phyloP scores from a whole-genome alignment of 2,329 filamentous ascomycete genomes.

The Diplodia sapinea region DNA sequence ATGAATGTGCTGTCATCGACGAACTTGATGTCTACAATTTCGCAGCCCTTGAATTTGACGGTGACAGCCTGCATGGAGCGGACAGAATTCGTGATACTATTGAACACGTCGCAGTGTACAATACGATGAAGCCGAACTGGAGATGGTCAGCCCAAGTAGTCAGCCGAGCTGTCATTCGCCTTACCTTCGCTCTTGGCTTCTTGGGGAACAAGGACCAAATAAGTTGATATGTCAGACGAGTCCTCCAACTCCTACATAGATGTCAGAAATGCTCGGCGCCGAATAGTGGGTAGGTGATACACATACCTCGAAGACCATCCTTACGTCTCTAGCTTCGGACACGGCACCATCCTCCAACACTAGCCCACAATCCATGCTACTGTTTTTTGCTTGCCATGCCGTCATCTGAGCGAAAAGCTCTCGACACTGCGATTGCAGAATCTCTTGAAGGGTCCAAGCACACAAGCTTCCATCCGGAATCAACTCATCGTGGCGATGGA shows the following conservation, averaged over 20 bases:
- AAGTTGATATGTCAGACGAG: constrained; percentile 31
- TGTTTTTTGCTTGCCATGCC: constrained; percentile 57
- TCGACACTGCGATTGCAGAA: constrained; percentile 43
- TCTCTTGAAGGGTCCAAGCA: constrained; percentile 48
- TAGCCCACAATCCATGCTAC: constrained; percentile 71
- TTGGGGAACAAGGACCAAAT: constrained; percentile 37
- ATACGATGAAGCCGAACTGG: constrained; percentile 43
- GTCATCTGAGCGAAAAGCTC: constrained; percentile 48
- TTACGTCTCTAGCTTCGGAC: constrained; percentile 58
- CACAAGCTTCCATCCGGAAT: constrained; percentile 45
- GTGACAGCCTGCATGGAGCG: constrained; percentile 60
- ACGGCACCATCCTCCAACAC: constrained; percentile 51
- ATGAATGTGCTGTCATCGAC: constrained; percentile 67
- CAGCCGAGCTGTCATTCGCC: background rate
- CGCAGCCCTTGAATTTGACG: constrained; percentile 47
- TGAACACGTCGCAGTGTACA: constrained; percentile 48
- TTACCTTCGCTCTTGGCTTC: constrained; percentile 32
- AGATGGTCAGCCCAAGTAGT: constrained; percentile 23
- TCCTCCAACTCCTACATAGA: constrained; percentile 20
- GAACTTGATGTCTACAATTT: constrained; percentile 70
- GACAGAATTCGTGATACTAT: constrained; percentile 44
- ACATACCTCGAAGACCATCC: constrained; percentile 60
- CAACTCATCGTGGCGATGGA: constrained; percentile 53
- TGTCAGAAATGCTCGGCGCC: constrained; percentile 13
- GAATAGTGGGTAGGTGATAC: background rate